Conservation (phyloP, 768 basidiomycete genomes). For the Leccinum disarticulatum region DNA sequence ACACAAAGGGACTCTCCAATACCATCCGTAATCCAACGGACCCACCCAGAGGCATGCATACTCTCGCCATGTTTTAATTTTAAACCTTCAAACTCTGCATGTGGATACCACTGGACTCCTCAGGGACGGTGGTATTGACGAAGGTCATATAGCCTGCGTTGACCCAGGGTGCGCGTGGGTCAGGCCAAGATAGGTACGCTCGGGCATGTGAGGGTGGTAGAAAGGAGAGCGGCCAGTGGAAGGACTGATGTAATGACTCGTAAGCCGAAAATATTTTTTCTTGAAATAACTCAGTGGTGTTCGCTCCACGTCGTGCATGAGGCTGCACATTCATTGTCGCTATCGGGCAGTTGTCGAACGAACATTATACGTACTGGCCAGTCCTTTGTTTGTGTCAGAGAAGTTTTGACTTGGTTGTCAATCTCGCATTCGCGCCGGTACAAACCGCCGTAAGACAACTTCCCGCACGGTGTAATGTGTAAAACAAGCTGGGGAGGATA, state of each 20-base stretch:
- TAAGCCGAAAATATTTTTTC: slow-evolving; percentile 1
- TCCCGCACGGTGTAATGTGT: slow-evolving; percentile 80
- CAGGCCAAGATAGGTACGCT: slow-evolving; percentile 8
- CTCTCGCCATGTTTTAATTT: background rate
- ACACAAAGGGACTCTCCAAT: background rate
- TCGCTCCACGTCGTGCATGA: background rate
- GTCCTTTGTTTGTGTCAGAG: background rate
- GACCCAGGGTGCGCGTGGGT: background rate
- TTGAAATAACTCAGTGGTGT: background rate
- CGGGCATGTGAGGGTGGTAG: background rate
- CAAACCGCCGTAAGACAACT: slow-evolving; percentile 79
- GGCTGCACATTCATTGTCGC: background rate
- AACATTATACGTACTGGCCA: background rate
- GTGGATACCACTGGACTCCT: background rate
- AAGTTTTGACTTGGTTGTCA: slow-evolving; percentile 28
- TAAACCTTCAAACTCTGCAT: background rate
- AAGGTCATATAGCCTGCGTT: background rate
- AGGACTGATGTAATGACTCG: slow-evolving; percentile 20
- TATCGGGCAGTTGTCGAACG: background rate
- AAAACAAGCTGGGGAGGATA: slow-evolving; percentile 73
- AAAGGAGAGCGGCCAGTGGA: background rate
- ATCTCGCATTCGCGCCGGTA: slow-evolving; percentile 92
- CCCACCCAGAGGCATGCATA: background rate
- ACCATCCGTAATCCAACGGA: background rate
- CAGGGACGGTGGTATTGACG: background rate